phyloP scores from a whole-genome alignment of 2,329 filamentous ascomycete species.

The Colletotrichum tropicale region DNA sequence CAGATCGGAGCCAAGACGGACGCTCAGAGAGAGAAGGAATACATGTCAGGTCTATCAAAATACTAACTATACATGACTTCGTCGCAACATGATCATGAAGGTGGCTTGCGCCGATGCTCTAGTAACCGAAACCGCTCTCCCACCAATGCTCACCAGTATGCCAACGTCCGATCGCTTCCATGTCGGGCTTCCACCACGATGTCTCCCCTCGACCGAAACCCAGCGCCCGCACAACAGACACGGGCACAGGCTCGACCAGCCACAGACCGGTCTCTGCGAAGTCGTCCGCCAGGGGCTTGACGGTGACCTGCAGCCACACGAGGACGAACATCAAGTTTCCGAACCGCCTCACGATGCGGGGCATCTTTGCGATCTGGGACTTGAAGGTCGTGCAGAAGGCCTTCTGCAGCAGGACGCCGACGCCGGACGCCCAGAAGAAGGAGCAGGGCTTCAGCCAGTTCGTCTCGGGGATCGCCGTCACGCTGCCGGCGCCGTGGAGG shows the following conservation, averaged over 20 bases:
- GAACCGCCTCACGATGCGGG: conserved; percentile 48
- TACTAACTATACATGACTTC: neutral
- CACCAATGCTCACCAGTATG: conserved; percentile 68
- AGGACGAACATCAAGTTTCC: conserved; percentile 68
- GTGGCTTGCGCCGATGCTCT: conserved; percentile 13
- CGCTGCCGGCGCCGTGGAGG: conserved; percentile 74
- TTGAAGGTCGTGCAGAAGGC: conserved; percentile 37
- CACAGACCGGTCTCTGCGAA: conserved; percentile 76
- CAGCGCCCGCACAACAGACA: conserved; percentile 71
- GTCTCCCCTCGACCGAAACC: conserved; percentile 67
- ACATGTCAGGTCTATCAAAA: neutral
- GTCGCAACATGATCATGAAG: neutral
- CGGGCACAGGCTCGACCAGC: conserved; percentile 81
- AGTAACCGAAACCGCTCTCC: conserved; percentile 47
- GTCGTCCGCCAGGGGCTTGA: conserved; percentile 73
- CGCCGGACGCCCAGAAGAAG: conserved; percentile 76
- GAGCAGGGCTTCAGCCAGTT: conserved; percentile 56
- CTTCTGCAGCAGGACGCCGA: conserved; percentile 69
- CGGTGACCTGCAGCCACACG: conserved; percentile 72
- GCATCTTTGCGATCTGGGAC: conserved; percentile 37
- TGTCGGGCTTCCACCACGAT: conserved; percentile 71
- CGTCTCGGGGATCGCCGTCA: conserved; percentile 62
- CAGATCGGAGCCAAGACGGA: neutral
- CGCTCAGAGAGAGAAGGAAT: neutral
- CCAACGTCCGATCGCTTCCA: conserved; percentile 56